Evolutionary conservation across 257 asterid species (phyloP), one percentile per base, ranked within the genome.

Genomic region (Gentiana macrophylla): DNA sequence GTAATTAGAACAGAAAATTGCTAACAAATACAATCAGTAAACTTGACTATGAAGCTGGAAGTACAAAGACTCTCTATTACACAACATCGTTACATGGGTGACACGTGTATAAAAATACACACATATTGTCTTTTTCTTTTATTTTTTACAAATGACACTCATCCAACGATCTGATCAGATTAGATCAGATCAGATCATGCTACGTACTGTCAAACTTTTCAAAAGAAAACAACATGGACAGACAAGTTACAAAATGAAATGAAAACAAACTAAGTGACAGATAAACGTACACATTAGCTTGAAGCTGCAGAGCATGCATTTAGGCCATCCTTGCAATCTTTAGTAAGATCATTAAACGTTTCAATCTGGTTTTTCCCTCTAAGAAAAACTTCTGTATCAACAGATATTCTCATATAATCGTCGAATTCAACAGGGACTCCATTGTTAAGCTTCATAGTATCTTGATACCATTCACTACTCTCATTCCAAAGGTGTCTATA

Each of bases 381-480:
- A 10, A 69, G 63, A 66, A 81, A 79, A 73, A 91, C 90, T 65
- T 83, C 94, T 10, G 81, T 71, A 62, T 91, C 98, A 12, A 91
- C 89, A 15, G 80, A 66, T 5, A 59, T 59, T 70, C 79, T 85
- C 99, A 88, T 88, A 71, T 81, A 92, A 51, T 85, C 85, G 67
- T 92, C 99, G 50, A 92, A 85, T 65, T 88, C 95, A 10, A 83
- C 91, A 0, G 89, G 68, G 32, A 55, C 76, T 4, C 94, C 97
- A 43, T 64, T 66, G 62, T 77, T 85, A 38, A 92, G 84, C 73
- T 62, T 84, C 12, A 15, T 69, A 34, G 61, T 92, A 56, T 92
- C 99, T 1, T 62, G 47, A 48, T 79, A 76, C 99, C 99, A 92
- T 33, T 85, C 85, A 4, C 91, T 85, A 24, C 64, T 76, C 12